phyloP scores from a whole-genome alignment of 169 alveolate species.

The Neospora caninum region DNA sequence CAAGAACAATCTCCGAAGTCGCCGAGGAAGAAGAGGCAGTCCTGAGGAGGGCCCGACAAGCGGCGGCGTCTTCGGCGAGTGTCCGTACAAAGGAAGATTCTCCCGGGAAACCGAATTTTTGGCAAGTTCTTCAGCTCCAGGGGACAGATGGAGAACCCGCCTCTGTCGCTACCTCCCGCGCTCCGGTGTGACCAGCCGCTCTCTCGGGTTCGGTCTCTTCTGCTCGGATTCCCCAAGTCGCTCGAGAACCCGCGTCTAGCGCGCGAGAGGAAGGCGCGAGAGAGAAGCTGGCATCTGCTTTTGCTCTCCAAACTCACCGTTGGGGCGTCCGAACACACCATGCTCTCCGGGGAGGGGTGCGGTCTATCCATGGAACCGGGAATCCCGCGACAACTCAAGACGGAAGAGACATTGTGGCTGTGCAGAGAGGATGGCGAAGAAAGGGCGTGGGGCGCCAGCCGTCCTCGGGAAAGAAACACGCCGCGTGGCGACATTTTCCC shows the following conservation, averaged over 20 bases:
- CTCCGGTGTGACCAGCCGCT: background rate
- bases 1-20: background rate
- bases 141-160: background rate
- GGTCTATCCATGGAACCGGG: background rate
- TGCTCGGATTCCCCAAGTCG: background rate
- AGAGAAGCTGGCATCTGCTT: background rate
- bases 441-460: background rate
- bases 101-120: background rate
- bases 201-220: background rate
- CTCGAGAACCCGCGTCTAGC: background rate
- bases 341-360: background rate
- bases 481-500: background rate
- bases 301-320: background rate
- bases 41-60: slow-evolving; percentile 5
- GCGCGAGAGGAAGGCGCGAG: background rate
- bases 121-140: background rate
- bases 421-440: background rate
- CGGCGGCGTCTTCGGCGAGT: slow-evolving; percentile 14
- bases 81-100: background rate
- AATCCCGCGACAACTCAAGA: background rate
- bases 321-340: background rate
- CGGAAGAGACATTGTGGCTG: background rate
- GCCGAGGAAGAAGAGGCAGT: background rate
- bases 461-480: background rate
- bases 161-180: background rate